Percentiles rank a stretch among this genome's conserved stretches.
Evolutionary conservation across 1,284 basidiomycete species (phyloP).

Genomic region (Hortiboletus rubellus): DNA sequence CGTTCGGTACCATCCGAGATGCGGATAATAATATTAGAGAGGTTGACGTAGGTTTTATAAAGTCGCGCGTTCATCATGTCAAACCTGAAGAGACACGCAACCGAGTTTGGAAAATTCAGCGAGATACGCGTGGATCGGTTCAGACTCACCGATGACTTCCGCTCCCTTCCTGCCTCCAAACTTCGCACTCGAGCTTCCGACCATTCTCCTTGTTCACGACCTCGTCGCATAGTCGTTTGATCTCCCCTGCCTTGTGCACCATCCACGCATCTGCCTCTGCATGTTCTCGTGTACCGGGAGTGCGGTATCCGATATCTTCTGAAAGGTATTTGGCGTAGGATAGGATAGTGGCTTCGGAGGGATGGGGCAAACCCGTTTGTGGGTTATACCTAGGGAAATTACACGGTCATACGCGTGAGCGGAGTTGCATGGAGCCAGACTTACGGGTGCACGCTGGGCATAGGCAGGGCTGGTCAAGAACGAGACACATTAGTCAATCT

Average conservation of each 20-base stretch:
- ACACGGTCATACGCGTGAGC: background rate
- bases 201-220: slow-evolving; percentile 46
- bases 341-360: slow-evolving; percentile 70
- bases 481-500: background rate
- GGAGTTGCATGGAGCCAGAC: slow-evolving; percentile 2
- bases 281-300: slow-evolving; percentile 90
- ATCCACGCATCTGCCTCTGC: slow-evolving; percentile 86
- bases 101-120: background rate
- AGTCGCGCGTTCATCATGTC: slow-evolving; percentile 83
- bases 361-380: slow-evolving; percentile 58
- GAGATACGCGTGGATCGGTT: background rate
- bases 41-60: slow-evolving; percentile 88
- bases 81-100: slow-evolving; percentile 50
- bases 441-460: slow-evolving; percentile 42
- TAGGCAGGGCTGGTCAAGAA: slow-evolving; percentile 38
- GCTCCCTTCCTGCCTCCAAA: slow-evolving; percentile 84
- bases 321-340: slow-evolving; percentile 63
- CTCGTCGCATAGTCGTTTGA: slow-evolving; percentile 63
- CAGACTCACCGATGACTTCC: slow-evolving; percentile 76
- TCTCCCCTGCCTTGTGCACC: slow-evolving; percentile 59
- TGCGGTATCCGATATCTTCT: slow-evolving; percentile 89
- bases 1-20: slow-evolving; percentile 78
- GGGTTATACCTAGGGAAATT: slow-evolving; percentile 48
- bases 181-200: slow-evolving; percentile 77
- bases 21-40: slow-evolving; percentile 88